A percentile compares a stretch with the other conserved stretches of the same genome.
Evolutionary conservation across 2,329 filamentous ascomycete species (phyloP).

Genomic region (Alternaria ethzedia): DNA sequence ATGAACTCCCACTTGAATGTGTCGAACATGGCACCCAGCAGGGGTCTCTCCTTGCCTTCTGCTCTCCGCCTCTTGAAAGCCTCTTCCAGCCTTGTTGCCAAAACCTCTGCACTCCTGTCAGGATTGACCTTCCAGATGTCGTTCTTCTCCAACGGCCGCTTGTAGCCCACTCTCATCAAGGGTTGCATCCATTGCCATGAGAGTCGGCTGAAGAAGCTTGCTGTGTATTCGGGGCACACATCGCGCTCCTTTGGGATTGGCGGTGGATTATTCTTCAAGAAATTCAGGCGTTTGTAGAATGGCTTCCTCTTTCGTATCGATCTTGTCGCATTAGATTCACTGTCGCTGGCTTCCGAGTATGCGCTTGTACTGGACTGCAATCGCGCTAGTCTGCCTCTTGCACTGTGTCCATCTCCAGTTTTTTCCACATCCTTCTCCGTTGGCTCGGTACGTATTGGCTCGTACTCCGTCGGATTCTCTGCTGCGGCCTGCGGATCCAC

Average conservation of each 20-base stretch:
- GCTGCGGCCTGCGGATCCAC: conserved; percentile 45
- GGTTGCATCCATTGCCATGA: conserved; percentile 92
- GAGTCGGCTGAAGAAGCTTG: conserved; percentile 74
- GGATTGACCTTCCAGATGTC: conserved; percentile 93
- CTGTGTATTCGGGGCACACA: conserved; percentile 72
- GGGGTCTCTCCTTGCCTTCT: conserved; percentile 71
- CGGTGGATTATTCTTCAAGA: conserved; percentile 59
- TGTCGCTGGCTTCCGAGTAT: conserved; percentile 39
- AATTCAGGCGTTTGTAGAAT: conserved; percentile 66
- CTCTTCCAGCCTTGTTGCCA: conserved; percentile 70
- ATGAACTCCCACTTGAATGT: conserved; percentile 86
- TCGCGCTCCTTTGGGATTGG: conserved; percentile 61
- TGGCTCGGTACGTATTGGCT: conserved; percentile 46
- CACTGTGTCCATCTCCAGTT: conserved; percentile 23
- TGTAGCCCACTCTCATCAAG: conserved; percentile 84
- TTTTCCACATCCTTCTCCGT: conserved; percentile 43
- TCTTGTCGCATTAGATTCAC: conserved; percentile 35
- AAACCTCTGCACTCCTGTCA: conserved; percentile 71
- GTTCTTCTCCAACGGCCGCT: conserved; percentile 78
- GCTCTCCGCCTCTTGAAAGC: conserved; percentile 72
- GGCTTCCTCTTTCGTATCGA: conserved; percentile 49
- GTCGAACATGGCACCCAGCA: conserved; percentile 84
- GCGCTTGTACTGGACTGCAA: conserved; percentile 37
- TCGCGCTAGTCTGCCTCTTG: conserved; percentile 32
- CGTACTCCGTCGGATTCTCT: conserved; percentile 44